Percentiles rank a stretch among this genome's conserved stretches.
Conservation (phyloP, 768 basidiomycete species). For the Lactifluus subvellereus region DNA sequence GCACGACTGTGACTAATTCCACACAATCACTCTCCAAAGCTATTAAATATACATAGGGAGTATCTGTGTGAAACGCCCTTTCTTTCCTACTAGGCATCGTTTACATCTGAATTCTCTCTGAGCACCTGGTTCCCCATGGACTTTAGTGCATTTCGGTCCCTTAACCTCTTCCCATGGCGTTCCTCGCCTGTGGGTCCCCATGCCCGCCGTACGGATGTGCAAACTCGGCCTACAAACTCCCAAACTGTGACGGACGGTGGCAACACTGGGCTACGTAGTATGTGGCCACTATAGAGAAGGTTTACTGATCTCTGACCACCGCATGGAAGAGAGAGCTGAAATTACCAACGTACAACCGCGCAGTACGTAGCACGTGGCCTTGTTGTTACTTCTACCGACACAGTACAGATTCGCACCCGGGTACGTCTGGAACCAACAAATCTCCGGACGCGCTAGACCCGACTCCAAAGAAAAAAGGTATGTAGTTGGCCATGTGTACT, state of each 20-base stretch:
- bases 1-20: neutral
- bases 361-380: neutral
- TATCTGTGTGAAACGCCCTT: neutral
- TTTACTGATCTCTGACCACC: neutral
- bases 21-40: neutral
- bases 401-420: neutral
- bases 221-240: neutral
- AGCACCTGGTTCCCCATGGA: neutral
- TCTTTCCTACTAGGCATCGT: neutral
- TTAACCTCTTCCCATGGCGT: neutral
- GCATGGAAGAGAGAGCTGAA: neutral
- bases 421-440: neutral
- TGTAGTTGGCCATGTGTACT: neutral
- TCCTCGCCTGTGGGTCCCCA: neutral
- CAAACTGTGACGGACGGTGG: neutral
- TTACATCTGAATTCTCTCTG: neutral
- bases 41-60: neutral
- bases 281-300: no score
- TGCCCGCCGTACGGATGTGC: neutral
- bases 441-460: neutral
- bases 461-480: neutral
- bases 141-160: slow-evolving; percentile 1
- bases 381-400: neutral
- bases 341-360: neutral
- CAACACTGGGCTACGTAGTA: neutral